These are phyloP conservation scores for Solanum appendiculatum DNA, from an alignment of 257 asterid species.

Conservation along the genomic window DNA sequence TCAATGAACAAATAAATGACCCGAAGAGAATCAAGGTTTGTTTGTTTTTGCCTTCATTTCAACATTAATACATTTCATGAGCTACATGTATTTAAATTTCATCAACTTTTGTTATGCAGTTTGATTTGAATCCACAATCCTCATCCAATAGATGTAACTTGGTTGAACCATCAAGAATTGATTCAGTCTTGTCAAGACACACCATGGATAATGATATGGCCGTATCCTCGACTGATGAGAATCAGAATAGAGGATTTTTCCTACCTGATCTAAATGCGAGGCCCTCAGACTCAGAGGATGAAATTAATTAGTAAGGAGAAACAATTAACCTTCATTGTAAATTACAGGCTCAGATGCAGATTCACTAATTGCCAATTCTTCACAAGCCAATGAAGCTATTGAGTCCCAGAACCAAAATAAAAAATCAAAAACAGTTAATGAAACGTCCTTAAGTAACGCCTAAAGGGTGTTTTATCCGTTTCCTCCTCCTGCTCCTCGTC, in stretches of 20 bases:
- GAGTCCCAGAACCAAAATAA: too few relatives aligned
- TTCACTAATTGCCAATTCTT: neutral
- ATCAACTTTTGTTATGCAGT: conserved; percentile 2
- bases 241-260: conserved; percentile 1
- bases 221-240: neutral
- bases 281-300: conserved; percentile 20
- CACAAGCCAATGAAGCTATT: neutral
- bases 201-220: neutral
- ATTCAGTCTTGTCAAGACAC: neutral
- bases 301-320: neutral
- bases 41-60: neutral
- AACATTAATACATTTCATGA: neutral
- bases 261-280: conserved; percentile 30
- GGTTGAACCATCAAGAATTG: conserved; percentile 5
- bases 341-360: neutral
- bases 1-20: conserved; percentile 16
- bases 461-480: too few relatives aligned
- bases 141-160: too few relatives aligned
- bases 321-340: conserved; percentile 13
- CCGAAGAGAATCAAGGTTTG: conserved; percentile 28
- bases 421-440: too few relatives aligned
- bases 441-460: too few relatives aligned
- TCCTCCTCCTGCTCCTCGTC: too few relatives aligned
- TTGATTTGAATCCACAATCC: conserved; percentile 18
- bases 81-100: neutral